Conservation (phyloP, 257 asterid species). For the Solanum rostratum region DNA sequence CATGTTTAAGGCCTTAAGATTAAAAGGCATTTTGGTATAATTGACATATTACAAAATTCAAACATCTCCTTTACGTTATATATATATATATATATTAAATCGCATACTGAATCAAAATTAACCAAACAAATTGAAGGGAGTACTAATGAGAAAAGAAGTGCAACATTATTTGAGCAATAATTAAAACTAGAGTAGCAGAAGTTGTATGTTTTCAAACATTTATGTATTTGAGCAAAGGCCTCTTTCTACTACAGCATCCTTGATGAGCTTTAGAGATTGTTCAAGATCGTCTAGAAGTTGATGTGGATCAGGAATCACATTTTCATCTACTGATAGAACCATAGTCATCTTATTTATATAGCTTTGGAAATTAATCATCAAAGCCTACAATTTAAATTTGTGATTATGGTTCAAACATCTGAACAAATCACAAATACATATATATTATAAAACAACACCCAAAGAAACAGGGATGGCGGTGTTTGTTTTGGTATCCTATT, state of each 20-base stretch:
- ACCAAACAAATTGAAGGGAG: too few species aligned
- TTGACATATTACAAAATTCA: too few species aligned
- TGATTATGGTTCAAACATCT: not conserved
- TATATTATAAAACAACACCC: not conserved
- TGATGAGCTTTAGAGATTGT: constrained; percentile 18
- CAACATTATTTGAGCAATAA: too few species aligned
- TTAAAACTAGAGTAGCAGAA: too few species aligned
- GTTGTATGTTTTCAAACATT: not conserved
- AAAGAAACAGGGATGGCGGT: too few species aligned
- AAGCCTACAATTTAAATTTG: not conserved
- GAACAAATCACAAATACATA: not conserved
- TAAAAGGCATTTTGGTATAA: too few species aligned
- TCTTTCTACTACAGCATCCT: constrained; percentile 10
- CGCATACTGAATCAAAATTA: too few species aligned
- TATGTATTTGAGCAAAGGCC: not conserved
- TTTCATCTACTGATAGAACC: constrained; percentile 24
- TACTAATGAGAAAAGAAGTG: too few species aligned
- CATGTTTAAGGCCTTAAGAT: too few species aligned
- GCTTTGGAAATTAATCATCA: constrained; percentile 26
- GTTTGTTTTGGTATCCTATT: too few species aligned
- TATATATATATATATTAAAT: too few species aligned
- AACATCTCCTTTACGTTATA: too few species aligned
- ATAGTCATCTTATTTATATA: constrained; percentile 15
- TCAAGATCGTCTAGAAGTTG: constrained; percentile 16
- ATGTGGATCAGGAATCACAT: constrained; percentile 24